Evolutionary conservation across 805 yeast genomes (phyloP).

Genomic region (Wickerhamiella parazyma): DNA sequence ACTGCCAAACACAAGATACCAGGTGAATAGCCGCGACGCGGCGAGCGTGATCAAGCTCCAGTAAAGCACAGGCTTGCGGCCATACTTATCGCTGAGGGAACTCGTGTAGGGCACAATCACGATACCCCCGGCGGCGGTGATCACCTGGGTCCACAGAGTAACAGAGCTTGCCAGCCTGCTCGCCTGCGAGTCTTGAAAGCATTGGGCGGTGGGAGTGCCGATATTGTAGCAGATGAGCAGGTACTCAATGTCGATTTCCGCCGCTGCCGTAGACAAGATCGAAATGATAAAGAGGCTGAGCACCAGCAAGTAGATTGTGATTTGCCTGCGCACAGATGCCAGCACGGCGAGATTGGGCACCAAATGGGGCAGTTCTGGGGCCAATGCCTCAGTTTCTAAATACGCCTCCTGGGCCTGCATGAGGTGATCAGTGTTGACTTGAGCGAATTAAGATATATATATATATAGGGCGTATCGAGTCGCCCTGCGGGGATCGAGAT

Average conservation of each 20-base stretch:
- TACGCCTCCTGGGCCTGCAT: neutral
- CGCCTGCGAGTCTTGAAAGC: slow-evolving; percentile 14
- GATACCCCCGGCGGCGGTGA: slow-evolving; percentile 13
- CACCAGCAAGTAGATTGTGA: slow-evolving; percentile 1
- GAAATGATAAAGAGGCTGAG: slow-evolving; percentile 3
- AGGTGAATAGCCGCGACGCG: slow-evolving; percentile 11
- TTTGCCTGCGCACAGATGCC: neutral
- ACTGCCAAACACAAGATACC: slow-evolving; percentile 18
- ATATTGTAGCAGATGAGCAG: slow-evolving; percentile 15
- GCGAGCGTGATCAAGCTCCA: slow-evolving; percentile 10
- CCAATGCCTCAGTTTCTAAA: neutral
- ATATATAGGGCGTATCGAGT: no score
- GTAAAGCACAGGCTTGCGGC: slow-evolving; percentile 18
- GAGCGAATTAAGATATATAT: no score
- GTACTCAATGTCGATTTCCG: slow-evolving; percentile 17
- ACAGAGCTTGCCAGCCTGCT: slow-evolving; percentile 15
- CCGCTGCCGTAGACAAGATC: slow-evolving; percentile 14
- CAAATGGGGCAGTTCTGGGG: neutral
- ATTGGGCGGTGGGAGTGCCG: slow-evolving; percentile 11
- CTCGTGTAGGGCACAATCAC: slow-evolving; percentile 15
- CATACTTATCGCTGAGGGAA: slow-evolving; percentile 17
- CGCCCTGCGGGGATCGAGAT: no score
- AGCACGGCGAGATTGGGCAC: neutral
- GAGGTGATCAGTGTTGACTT: neutral
- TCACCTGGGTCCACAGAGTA: slow-evolving; percentile 11